A percentile compares a stretch with the other conserved stretches of the same genome.
Conservation (phyloP, 768 basidiomycete species). For the Mycena galopus region DNA sequence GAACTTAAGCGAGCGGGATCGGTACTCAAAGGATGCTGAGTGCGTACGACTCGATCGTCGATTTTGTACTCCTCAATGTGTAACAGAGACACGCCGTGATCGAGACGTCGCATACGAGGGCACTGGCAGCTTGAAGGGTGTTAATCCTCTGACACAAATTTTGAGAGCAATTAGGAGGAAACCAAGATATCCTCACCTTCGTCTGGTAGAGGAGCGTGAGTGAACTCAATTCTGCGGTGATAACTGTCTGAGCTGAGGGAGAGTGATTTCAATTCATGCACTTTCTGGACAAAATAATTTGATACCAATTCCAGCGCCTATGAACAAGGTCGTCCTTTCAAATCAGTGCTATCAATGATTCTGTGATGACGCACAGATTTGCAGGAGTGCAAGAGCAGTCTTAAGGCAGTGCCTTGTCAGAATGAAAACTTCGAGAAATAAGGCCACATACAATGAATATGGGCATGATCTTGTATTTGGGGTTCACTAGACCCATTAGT, state of each 20-base stretch:
- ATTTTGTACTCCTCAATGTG: slow-evolving; percentile 28
- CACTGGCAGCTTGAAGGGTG: slow-evolving; percentile 31
- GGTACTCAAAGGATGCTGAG: slow-evolving; percentile 10
- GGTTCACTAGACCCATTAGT: slow-evolving; percentile 27
- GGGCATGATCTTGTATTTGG: slow-evolving; percentile 33
- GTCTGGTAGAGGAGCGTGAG: not conserved
- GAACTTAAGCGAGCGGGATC: slow-evolving; percentile 1
- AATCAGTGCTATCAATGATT: not conserved
- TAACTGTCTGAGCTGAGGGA: not conserved
- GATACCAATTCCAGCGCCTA: slow-evolving; percentile 2
- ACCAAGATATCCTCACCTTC: not conserved
- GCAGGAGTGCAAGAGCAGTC: not conserved
- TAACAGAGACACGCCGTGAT: slow-evolving; percentile 33
- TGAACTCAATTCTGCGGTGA: not conserved
- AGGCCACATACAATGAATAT: slow-evolving; percentile 31
- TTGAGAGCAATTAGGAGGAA: not conserved
- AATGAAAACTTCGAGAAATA: not conserved
- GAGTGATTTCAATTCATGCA: not conserved
- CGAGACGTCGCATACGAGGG: slow-evolving; percentile 35
- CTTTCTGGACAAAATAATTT: not conserved
- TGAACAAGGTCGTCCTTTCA: not conserved
- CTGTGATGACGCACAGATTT: slow-evolving; percentile 13
- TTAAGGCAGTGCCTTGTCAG: not conserved
- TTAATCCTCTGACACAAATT: slow-evolving; percentile 20
- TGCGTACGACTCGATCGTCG: slow-evolving; percentile 10